phyloP scores from a whole-genome alignment of 2,329 filamentous ascomycete species.

The Coniochaeta pulveracea region DNA sequence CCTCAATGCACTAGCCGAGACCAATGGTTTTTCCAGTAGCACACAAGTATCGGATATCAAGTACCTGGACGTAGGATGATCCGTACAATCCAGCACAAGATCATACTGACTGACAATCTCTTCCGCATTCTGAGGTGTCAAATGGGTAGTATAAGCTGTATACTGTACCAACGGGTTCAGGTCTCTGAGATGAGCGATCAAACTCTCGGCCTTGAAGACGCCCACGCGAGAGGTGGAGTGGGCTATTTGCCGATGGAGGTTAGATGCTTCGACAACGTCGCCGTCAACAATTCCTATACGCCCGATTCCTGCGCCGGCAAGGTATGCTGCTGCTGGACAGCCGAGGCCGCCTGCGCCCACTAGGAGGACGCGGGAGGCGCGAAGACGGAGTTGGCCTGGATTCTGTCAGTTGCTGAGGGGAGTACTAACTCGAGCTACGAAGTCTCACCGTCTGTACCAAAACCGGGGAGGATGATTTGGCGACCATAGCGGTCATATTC shows the following conservation, averaged over 20 bases:
- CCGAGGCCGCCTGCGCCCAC: slow-evolving; percentile 84
- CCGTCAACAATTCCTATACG: slow-evolving; percentile 77
- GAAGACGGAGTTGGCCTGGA: slow-evolving; percentile 65
- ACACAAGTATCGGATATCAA: slow-evolving; percentile 86
- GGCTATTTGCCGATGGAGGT: slow-evolving; percentile 84
- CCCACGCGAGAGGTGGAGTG: slow-evolving; percentile 64
- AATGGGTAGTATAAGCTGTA: slow-evolving; percentile 47
- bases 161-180: slow-evolving; percentile 65
- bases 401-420: background rate
- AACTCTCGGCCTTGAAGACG: slow-evolving; percentile 71
- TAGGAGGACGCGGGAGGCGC: slow-evolving; percentile 60
- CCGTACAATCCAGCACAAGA: slow-evolving; percentile 86
- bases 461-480: slow-evolving; percentile 76
- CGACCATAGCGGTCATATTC: slow-evolving; percentile 84
- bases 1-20: slow-evolving; percentile 82
- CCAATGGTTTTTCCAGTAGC: slow-evolving; percentile 63
- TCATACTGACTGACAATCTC: slow-evolving; percentile 62
- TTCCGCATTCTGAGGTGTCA: slow-evolving; percentile 58
- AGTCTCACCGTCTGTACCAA: slow-evolving; percentile 59
- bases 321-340: slow-evolving; percentile 85
- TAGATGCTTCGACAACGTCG: slow-evolving; percentile 78
- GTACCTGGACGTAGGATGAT: slow-evolving; percentile 85
- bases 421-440: background rate
- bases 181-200: slow-evolving; percentile 41
- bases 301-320: slow-evolving; percentile 81